These are phyloP conservation scores for Pachysandra terminalis DNA, from an alignment of 164 flowering plant genomes.

Conservation along the genomic window DNA sequence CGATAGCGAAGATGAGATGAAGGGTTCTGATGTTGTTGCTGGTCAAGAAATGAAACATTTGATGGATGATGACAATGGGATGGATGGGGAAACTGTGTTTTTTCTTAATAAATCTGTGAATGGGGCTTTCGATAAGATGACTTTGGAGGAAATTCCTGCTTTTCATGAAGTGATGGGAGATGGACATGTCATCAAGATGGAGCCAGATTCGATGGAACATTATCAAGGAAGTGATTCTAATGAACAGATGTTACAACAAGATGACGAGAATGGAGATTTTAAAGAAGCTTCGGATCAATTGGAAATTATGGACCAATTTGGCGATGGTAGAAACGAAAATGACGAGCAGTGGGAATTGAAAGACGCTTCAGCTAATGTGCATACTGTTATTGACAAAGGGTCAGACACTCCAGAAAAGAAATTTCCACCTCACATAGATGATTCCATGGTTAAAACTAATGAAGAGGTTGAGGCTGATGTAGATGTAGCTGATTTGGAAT, in stretches of 20 bases:
- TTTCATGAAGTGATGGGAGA: conserved; percentile 8
- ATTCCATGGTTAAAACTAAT: conserved; percentile 4
- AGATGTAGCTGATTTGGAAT: conserved; percentile 14
- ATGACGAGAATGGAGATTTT: conserved; percentile 12
- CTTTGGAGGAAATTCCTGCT: neutral
- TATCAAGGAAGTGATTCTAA: conserved; percentile 16
- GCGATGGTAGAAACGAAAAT: conserved; percentile 4
- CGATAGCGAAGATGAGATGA: conserved; percentile 11
- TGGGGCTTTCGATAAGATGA: conserved; percentile 14
- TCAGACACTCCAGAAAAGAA: conserved; percentile 9
- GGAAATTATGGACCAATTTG: neutral
- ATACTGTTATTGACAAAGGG: conserved; percentile 17
- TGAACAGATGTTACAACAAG: conserved; percentile 20
- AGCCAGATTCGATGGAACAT: conserved; percentile 8
- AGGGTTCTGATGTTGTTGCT: conserved; percentile 14
- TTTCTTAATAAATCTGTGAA: conserved; percentile 23
- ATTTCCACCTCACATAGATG: conserved; percentile 13
- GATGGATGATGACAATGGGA: conserved; percentile 17
- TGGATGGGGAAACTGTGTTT: conserved; percentile 6
- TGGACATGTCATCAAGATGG: conserved; percentile 11
- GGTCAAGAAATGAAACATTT: conserved; percentile 14
- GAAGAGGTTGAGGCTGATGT: conserved; percentile 13
- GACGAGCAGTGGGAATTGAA: no score
- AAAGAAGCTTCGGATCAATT: conserved; percentile 13
- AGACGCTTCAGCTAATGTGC: conserved; percentile 1